Base-by-base conservation (phyloP, 495 filamentous ascomycete genomes). In the Penicillium paxilli region DNA sequence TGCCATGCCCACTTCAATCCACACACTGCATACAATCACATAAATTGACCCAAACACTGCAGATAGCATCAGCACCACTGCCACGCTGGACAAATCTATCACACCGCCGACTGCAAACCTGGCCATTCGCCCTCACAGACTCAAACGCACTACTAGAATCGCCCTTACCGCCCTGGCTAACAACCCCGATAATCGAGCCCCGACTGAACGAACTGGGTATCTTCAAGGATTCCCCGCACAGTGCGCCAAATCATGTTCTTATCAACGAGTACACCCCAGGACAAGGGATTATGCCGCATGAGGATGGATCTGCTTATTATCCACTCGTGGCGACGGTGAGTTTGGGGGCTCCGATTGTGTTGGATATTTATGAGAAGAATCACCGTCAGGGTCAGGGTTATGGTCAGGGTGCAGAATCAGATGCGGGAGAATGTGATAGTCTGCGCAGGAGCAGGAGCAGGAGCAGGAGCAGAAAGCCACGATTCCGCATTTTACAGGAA, bases 271-370 rank as follows among this genome's bases (percentile, higher is more conserved):
- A 98, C 69, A 71, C 69, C 1, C 85, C 90, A 0, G 90, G 90
- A 1, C 87, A 96, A 58, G 94, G 94, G 6, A 98, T 98, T 55
- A 93, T 97, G 89, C 84, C 92, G 48, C 94, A 98, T 64, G 92
- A 98, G 71, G 94, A 98, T 63, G 94, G 94, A 1, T 67, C 79
- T 1, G 91, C 93, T 1, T 98, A 98, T 65, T 77, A 88, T 58
- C 87, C 89, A 2, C 81, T 95, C 23, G 93, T 97, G 4, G 92
- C 90, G 37, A 98, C 94, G 4, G 86, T 98, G 44, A 93, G 88
- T 68, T 73, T 98, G 17, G 90, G 91, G 0, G 84, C 83, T 0
- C 79, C 81, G 17, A 79, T 93, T 11, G 89, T 93, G 44, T 75
- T 97, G 44, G 88, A 96, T 65, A 67, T 98, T 17, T 87, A 88